Conservation (phyloP, 345 rosid species). For the Euphorbia peplus region DNA sequence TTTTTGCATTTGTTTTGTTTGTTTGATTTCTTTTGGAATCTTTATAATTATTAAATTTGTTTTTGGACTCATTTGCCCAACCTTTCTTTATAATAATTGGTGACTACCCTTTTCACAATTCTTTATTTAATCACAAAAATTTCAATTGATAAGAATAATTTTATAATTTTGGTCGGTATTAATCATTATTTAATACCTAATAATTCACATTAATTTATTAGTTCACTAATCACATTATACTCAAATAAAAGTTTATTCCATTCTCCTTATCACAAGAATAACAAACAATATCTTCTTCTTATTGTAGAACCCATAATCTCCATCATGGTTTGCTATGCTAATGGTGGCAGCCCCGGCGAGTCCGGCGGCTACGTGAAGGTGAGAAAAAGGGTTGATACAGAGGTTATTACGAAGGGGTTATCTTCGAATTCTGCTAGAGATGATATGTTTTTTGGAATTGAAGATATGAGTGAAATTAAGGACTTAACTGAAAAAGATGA, state of each 20-base stretch:
- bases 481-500: conserved; percentile 27
- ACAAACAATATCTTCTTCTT: background rate
- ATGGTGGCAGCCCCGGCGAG: background rate
- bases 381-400: background rate
- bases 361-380: background rate
- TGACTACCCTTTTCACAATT: background rate
- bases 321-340: background rate
- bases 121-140: background rate
- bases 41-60: background rate
- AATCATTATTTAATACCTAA: background rate
- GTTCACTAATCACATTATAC: background rate
- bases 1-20: background rate
- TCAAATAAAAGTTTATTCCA: too few relatives aligned
- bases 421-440: background rate
- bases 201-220: background rate
- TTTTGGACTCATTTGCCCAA: background rate
- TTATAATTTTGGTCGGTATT: background rate
- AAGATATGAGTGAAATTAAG: conserved; percentile 17
- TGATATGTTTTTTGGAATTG: conserved; percentile 28
- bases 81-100: background rate
- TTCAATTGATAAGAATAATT: background rate
- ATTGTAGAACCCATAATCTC: background rate
- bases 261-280: background rate
- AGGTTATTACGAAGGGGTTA: background rate
- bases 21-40: conserved; percentile 1